These are phyloP conservation scores for Puya raimondii DNA, from an alignment of 176 grass and related monocot genomes.

Conservation along the genomic window DNA sequence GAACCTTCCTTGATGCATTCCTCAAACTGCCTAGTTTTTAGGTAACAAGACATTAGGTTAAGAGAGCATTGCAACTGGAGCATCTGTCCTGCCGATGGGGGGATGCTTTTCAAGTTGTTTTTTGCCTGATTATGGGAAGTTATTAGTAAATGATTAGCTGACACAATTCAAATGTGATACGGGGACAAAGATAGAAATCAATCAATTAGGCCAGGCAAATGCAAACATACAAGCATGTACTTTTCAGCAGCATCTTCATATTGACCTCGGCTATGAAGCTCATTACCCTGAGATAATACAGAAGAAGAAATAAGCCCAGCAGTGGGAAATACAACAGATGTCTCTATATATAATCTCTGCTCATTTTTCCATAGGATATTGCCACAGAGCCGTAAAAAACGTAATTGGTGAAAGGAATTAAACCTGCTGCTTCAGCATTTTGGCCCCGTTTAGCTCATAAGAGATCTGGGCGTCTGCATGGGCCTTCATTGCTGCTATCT, in stretches of 20 bases:
- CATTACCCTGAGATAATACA: constrained; percentile 56
- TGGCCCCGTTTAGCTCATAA: constrained; percentile 60
- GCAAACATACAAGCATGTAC: constrained; percentile 70
- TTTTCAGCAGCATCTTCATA: constrained; percentile 73
- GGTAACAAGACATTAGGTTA: constrained; percentile 98
- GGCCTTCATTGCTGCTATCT: constrained; percentile 77
- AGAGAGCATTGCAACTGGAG: constrained; percentile 79
- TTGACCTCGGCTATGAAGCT: constrained; percentile 62
- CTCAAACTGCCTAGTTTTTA: constrained; percentile 58
- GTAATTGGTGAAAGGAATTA: not conserved
- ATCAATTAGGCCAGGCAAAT: constrained; percentile 6
- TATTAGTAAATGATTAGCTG: constrained; percentile 1
- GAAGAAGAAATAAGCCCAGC: not conserved
- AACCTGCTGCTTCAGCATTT: constrained; percentile 86
- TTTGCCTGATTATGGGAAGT: constrained; percentile 57
- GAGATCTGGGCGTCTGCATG: constrained; percentile 73
- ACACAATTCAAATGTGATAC: constrained; percentile 5
- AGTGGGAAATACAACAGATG: not conserved
- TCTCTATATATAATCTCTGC: not conserved
- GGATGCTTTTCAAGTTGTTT: constrained; percentile 66
- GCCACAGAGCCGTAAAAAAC: not conserved
- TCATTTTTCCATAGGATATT: not conserved
- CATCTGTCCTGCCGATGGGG: constrained; percentile 32
- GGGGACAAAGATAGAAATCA: not conserved
- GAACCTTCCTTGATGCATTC: constrained; percentile 87